phyloP scores from a whole-genome alignment of 768 basidiomycete species.

The Mycena haematopus region DNA sequence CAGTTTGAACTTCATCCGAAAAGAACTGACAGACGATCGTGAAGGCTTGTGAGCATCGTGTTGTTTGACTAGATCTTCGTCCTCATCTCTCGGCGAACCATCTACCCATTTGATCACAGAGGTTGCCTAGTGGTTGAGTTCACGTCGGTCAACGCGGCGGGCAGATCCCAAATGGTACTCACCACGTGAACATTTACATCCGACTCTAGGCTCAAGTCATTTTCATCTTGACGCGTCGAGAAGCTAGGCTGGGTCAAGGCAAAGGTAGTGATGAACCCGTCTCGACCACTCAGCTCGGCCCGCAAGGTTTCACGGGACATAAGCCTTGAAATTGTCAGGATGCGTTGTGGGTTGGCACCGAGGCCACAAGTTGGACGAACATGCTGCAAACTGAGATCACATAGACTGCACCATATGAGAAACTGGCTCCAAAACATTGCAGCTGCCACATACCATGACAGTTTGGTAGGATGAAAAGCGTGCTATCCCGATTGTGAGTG shows the following conservation, averaged over 20 bases:
- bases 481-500: neutral
- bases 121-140: neutral
- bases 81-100: too few species aligned
- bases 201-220: neutral
- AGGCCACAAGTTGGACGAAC: neutral
- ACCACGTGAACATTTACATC: neutral
- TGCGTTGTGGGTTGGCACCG: neutral
- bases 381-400: neutral
- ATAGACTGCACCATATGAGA: neutral
- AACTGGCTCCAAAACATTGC: neutral
- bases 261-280: neutral
- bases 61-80: too few species aligned
- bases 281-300: neutral
- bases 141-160: neutral
- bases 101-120: neutral
- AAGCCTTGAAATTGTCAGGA: neutral
- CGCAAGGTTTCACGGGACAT: neutral
- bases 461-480: neutral
- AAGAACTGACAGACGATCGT: too few species aligned
- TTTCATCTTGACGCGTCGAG: neutral
- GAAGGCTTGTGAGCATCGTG: too few species aligned
- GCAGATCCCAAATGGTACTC: neutral
- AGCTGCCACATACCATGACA: neutral
- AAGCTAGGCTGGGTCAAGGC: neutral
- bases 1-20: too few species aligned